These are phyloP conservation scores for Entophlyctis helioformis DNA, from an alignment of 192 early-diverging fungal genomes.

Conservation along the genomic window DNA sequence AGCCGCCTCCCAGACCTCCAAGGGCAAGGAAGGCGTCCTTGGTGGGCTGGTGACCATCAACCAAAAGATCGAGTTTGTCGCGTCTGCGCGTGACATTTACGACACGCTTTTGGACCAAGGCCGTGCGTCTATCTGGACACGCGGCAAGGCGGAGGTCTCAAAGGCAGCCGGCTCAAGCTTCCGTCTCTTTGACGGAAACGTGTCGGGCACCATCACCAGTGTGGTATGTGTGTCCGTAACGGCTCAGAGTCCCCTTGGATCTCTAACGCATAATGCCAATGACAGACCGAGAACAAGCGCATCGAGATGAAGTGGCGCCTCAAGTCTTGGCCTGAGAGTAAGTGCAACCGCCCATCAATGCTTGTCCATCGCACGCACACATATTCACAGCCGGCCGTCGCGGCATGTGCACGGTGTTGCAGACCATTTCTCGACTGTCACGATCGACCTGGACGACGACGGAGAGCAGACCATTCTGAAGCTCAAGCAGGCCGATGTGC, in stretches of 20 bases:
- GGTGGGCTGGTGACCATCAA: conserved; percentile 42
- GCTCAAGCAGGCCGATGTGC: conserved; percentile 73
- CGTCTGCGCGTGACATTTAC: conserved; percentile 68
- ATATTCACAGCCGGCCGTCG: background rate
- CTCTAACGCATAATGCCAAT: too few species aligned
- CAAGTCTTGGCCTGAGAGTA: conserved; percentile 68
- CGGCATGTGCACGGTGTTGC: background rate
- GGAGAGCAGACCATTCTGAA: conserved; percentile 53
- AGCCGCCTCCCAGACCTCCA: conserved; percentile 4
- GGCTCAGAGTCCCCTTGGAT: too few species aligned
- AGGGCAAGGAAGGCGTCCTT: conserved; percentile 3
- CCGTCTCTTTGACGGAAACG: conserved; percentile 79
- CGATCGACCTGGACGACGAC: conserved; percentile 57
- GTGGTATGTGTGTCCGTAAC: conserved; percentile 28
- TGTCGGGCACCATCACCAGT: conserved; percentile 65
- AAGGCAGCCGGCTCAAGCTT: conserved; percentile 50
- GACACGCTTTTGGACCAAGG: conserved; percentile 65
- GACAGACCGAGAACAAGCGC: conserved; percentile 43
- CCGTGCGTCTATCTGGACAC: conserved; percentile 69
- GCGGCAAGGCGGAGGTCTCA: conserved; percentile 53
- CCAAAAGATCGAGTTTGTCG: conserved; percentile 72
- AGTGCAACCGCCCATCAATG: background rate
- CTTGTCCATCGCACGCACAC: background rate
- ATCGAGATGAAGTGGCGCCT: conserved; percentile 82
- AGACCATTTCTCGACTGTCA: conserved; percentile 77